A percentile compares a stretch with the other conserved stretches of the same genome.
Conservation (phyloP, 805 yeast genomes). For the Naumovozyma castellii region DNA sequence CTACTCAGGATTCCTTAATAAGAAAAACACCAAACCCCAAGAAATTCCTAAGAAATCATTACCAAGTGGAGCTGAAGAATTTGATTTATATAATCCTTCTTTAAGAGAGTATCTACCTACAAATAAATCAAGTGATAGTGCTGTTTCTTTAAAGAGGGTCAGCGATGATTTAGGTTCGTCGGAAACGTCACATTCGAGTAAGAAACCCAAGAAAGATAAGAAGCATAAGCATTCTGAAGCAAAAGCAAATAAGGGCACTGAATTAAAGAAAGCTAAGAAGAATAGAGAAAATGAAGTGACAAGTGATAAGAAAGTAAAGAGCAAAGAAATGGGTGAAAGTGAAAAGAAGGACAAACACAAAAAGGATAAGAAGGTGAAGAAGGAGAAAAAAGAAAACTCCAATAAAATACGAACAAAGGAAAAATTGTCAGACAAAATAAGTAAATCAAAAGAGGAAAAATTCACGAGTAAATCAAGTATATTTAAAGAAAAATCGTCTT, state of each 20-base stretch:
- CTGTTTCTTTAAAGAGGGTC: too few relatives aligned
- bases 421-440: constrained; percentile 2
- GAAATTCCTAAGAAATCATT: constrained; percentile 14
- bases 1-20: constrained; percentile 22
- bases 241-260: not conserved
- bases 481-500: not conserved
- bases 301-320: not conserved
- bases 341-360: constrained; percentile 2
- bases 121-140: not conserved
- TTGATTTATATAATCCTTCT: constrained; percentile 5
- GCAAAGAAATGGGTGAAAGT: constrained; percentile 1
- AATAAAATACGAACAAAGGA: constrained; percentile 1
- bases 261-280: not conserved
- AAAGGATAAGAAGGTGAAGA: constrained; percentile 4
- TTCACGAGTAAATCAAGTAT: constrained; percentile 1
- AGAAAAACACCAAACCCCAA: not conserved
- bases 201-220: too few relatives aligned
- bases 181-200: too few relatives aligned
- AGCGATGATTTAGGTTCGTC: too few relatives aligned
- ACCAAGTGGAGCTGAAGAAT: constrained; percentile 8
- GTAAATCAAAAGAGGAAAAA: constrained; percentile 1
- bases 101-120: not conserved
- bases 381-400: constrained; percentile 3
- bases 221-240: not conserved
- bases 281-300: not conserved